Conservation (phyloP, 169 alveolate genomes). For the Eimeria necatrix region DNA sequence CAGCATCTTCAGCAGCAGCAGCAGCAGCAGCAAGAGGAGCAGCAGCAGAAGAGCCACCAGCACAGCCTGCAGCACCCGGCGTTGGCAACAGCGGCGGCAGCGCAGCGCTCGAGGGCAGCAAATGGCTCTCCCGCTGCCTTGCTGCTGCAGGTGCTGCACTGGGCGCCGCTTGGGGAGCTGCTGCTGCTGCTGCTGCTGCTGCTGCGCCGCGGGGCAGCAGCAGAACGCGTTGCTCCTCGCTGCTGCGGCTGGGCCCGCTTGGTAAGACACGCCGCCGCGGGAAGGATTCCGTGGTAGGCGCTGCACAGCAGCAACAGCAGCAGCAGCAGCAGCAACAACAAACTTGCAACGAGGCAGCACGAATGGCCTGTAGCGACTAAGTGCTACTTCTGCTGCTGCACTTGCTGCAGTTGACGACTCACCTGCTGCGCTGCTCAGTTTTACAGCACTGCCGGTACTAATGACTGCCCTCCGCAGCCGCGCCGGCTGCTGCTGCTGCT, state of each 20-base stretch:
- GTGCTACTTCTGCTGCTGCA: background rate
- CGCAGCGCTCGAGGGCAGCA: background rate
- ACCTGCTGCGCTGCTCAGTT: background rate
- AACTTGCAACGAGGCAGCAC: too few relatives aligned
- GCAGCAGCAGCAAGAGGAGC: background rate
- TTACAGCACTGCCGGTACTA: background rate
- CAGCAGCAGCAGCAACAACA: too few relatives aligned
- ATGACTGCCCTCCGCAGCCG: background rate
- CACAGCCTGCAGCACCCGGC: background rate
- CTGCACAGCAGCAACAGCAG: background rate
- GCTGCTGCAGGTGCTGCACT: background rate
- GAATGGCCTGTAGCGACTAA: background rate
- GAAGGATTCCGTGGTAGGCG: background rate
- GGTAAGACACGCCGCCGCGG: background rate
- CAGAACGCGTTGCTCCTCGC: background rate
- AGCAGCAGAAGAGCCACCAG: background rate
- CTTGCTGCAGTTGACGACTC: background rate
- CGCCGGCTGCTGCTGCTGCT: constrained; percentile 23
- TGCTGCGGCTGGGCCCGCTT: background rate
- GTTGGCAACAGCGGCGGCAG: background rate
- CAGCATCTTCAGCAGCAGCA: background rate
- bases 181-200: background rate
- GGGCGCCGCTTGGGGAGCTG: background rate
- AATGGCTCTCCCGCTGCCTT: background rate
- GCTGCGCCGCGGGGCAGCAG: constrained; percentile 1